phyloP scores from a whole-genome alignment of 345 rosid genomes.

The Gossypium turneri region DNA sequence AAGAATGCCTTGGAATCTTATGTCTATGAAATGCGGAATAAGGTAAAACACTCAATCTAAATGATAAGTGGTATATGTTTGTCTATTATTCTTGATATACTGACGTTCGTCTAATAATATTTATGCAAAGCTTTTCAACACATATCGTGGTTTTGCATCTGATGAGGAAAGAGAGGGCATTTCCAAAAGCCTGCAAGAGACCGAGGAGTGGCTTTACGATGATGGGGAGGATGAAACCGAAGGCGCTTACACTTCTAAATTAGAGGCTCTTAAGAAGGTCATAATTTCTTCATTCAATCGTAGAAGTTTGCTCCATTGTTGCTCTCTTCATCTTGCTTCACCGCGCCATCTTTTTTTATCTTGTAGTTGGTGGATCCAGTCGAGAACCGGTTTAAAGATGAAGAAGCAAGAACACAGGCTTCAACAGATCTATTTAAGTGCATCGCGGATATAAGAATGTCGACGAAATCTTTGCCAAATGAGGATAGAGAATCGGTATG shows the following conservation, averaged over 20 bases:
- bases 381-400: constrained; percentile 10
- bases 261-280: constrained; percentile 61
- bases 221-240: constrained; percentile 80
- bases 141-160: constrained; percentile 51
- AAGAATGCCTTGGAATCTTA: constrained; percentile 73
- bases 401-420: constrained; percentile 6
- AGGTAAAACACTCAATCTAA: constrained; percentile 36
- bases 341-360: neutral
- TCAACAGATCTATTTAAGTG: neutral
- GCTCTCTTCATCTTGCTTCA: neutral
- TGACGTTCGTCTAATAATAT: neutral
- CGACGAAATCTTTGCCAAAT: neutral
- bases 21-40: constrained; percentile 78
- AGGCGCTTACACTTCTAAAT: constrained; percentile 44
- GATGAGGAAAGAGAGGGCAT: constrained; percentile 52
- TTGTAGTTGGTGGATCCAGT: constrained; percentile 4
- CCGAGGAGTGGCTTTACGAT: constrained; percentile 77
- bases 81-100: neutral
- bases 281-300: neutral
- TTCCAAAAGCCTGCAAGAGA: constrained; percentile 58
- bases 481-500: constrained; percentile 8
- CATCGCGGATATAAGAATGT: neutral
- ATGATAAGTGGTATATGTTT: neutral
- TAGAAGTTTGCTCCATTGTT: neutral
- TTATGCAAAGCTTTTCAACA: constrained; percentile 47